Conservation (phyloP, 352 stramenopile genomes). For the Phytophthora pinifolia region DNA sequence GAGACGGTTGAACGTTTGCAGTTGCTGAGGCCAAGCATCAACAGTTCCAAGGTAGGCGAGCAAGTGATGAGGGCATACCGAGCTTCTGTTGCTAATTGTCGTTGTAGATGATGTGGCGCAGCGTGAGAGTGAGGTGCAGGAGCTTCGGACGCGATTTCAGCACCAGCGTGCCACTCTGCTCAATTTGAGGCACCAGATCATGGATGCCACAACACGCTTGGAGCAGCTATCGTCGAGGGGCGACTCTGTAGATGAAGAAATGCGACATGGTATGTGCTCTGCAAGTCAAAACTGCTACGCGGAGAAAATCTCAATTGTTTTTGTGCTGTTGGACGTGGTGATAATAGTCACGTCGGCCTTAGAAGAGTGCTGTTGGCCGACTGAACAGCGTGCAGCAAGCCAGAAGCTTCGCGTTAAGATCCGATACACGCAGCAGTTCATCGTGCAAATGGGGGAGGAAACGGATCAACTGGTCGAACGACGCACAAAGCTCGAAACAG, state of each 20-base stretch:
- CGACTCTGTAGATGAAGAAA: constrained; percentile 19
- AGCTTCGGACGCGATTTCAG: constrained; percentile 34
- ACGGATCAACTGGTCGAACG: constrained; percentile 27
- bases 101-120: constrained; percentile 35
- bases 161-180: constrained; percentile 33
- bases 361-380: constrained; percentile 20
- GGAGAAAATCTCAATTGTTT: background rate
- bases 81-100: background rate
- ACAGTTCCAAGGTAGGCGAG: constrained; percentile 34
- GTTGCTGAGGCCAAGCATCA: constrained; percentile 46
- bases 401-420: constrained; percentile 52
- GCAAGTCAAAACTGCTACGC: background rate
- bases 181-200: constrained; percentile 32
- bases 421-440: constrained; percentile 44
- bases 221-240: constrained; percentile 24
- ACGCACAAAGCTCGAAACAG: constrained; percentile 27
- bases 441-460: constrained; percentile 39
- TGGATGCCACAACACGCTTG: constrained; percentile 19
- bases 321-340: background rate
- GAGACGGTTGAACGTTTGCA: constrained; percentile 17
- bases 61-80: background rate
- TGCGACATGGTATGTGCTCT: constrained; percentile 14
- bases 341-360: constrained; percentile 23
- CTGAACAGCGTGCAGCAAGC: constrained; percentile 25
- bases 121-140: constrained; percentile 37